Base-by-base conservation (phyloP, 495 filamentous ascomycete genomes). In the Talaromyces liani region DNA sequence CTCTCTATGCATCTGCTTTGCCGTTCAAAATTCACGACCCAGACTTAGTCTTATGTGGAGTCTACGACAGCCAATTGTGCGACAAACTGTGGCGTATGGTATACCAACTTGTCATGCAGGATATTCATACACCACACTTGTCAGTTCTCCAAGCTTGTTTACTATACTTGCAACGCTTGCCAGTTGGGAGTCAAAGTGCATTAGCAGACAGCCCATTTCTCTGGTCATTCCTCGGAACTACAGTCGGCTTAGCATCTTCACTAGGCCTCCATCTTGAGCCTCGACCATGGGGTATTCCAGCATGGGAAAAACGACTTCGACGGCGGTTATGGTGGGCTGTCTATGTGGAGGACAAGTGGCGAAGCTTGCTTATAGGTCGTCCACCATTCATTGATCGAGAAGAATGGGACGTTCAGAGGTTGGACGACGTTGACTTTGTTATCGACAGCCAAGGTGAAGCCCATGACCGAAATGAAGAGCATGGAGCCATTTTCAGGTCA, bases 321-420 rank as follows among this genome's bases (percentile, higher is more conserved):
- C 91, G 93, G 70, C 85, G 92, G 27, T 79, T 97, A 36, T 93
- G 90, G 63, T 96, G 92, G 91, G 92, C 90, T 2, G 77, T 97
- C 64, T 97, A 91, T 70, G 90, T 92, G 86, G 89, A 95, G 69
- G 92, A 97, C 69, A 96, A 94, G 77, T 97, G 92, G 92, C 88
- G 89, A 41, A 88, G 90, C 27, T 76, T 97, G n/a, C 85, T 92
- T 25, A 86, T 92, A 67, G 91, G 92, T 24, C 86, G 91, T 8
- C 92, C 92, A 2, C 91, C 91, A 8, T 92, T 92, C 69, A 91
- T 79, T 66, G 88, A 88, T 62, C 77, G 82, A 41, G 84, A 87
- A 41, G 92, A 96, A 72, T 96, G 91, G 91, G 90, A 87, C 22
- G 92, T 96, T 8, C 84, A 85, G 63, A 75, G 82, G 16, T 77